These are phyloP conservation scores for Raddia distichophylla DNA, from an alignment of 176 grass and related monocot genomes.

Conservation along the genomic window DNA sequence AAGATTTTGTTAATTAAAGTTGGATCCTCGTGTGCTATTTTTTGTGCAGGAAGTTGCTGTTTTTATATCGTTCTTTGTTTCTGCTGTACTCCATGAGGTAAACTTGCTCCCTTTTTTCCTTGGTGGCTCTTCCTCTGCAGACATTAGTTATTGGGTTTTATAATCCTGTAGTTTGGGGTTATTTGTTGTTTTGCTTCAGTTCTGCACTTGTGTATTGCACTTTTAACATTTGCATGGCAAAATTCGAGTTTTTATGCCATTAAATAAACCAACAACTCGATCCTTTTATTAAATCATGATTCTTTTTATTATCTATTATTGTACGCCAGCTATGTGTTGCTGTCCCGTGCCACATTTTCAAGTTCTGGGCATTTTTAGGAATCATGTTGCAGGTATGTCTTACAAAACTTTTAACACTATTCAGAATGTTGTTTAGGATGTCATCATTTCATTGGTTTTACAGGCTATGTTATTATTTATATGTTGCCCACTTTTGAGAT, in stretches of 20 bases:
- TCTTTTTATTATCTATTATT: constrained; percentile 37
- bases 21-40: constrained; percentile 30
- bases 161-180: no score
- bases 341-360: constrained; percentile 89
- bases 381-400: constrained; percentile 84
- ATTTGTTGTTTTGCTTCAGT: not conserved
- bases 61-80: constrained; percentile 90
- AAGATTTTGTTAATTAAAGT: constrained; percentile 8
- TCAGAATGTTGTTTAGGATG: not conserved
- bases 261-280: not conserved
- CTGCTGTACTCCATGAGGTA: constrained; percentile 96
- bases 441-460: not conserved
- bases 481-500: not conserved
- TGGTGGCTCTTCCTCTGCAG: not conserved
- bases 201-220: not conserved
- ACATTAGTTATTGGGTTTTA: not conserved
- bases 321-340: constrained; percentile 70
- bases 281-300: constrained; percentile 33
- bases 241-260: not conserved
- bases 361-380: constrained; percentile 97
- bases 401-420: constrained; percentile 4
- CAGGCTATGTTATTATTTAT: not conserved
- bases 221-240: constrained; percentile 1
- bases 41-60: constrained; percentile 79
- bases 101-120: constrained; percentile 19